Percentiles rank a stretch among this genome's conserved stretches.
Conservation (phyloP, 2,329 filamentous ascomycete species). For the Stemphylium beticola region DNA sequence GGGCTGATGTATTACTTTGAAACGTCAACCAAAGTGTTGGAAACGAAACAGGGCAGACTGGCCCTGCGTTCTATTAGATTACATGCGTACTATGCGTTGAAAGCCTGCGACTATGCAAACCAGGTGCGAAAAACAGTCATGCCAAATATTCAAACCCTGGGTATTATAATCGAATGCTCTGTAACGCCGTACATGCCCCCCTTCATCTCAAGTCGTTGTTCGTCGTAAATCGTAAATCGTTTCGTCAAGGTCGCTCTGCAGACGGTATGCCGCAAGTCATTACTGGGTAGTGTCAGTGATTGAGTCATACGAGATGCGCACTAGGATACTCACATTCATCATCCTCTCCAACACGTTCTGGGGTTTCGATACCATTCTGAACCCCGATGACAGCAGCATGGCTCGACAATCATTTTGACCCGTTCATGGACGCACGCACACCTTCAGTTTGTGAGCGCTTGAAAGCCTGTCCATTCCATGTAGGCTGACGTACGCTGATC, state of each 20-base stretch:
- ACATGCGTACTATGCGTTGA: conserved; percentile 18
- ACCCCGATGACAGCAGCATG: background rate
- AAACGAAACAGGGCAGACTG: conserved; percentile 6
- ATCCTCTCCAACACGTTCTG: background rate
- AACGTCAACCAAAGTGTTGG: conserved; percentile 1
- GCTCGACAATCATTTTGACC: background rate
- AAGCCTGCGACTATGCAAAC: conserved; percentile 12
- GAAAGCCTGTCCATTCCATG: conserved; percentile 34
- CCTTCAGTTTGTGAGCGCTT: conserved; percentile 1
- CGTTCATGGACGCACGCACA: background rate
- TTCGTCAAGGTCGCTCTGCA: conserved; percentile 10
- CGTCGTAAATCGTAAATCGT: conserved; percentile 10
- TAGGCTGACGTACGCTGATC: conserved; percentile 40
- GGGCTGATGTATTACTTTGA: conserved; percentile 4
- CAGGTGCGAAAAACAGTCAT: conserved; percentile 1
- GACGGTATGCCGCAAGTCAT: conserved; percentile 4
- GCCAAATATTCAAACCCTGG: conserved; percentile 15
- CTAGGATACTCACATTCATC: conserved; percentile 1
- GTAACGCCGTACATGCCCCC: conserved; percentile 8
- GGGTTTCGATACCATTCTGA: background rate
- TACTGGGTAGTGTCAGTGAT: background rate
- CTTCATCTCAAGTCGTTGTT: conserved; percentile 5
- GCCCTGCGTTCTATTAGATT: conserved; percentile 13
- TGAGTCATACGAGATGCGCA: background rate
- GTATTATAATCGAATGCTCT: conserved; percentile 16